These are phyloP conservation scores for Mucor circinelloides DNA, from an alignment of 371 early-diverging fungal genomes.

Conservation along the genomic window DNA sequence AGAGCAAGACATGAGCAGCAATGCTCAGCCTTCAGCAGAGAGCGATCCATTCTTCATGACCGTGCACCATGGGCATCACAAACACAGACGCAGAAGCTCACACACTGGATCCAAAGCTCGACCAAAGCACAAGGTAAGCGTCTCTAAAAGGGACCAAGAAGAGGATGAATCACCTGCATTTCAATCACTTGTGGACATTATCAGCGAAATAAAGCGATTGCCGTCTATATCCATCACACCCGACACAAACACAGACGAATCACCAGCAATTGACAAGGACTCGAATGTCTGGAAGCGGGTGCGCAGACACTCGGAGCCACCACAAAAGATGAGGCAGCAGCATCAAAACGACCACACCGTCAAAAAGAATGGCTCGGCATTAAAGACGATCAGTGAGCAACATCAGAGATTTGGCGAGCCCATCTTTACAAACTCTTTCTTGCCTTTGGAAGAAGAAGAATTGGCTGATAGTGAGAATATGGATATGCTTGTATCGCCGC, in stretches of 20 bases:
- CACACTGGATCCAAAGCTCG: not conserved
- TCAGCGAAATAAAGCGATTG: conserved; percentile 39
- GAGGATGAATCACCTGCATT: conserved; percentile 35
- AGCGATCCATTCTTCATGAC: not conserved
- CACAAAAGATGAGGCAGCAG: conserved; percentile 5
- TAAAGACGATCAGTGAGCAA: not conserved
- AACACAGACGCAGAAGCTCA: conserved; percentile 5
- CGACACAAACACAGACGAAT: not conserved
- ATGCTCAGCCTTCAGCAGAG: not conserved
- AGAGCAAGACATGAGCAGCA: not conserved
- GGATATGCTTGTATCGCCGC: conserved; percentile 1
- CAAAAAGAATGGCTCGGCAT: not conserved
- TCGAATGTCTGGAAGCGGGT: conserved; percentile 4
- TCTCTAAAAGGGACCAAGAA: conserved; percentile 5
- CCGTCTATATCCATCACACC: conserved; percentile 15
- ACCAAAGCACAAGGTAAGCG: not conserved
- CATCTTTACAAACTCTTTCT: conserved; percentile 15
- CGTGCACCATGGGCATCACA: not conserved
- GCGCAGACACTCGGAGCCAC: conserved; percentile 38
- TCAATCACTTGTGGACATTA: conserved; percentile 45
- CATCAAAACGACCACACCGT: not conserved
- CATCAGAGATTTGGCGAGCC: not conserved
- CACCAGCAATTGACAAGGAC: not conserved
- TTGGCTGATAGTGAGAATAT: conserved; percentile 3
- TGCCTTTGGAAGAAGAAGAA: conserved; percentile 8